Evolutionary conservation across 345 rosid genomes (phyloP), one percentile per base, ranked within the genome.

Genomic region (Aquilaria yunnanensis): DNA sequence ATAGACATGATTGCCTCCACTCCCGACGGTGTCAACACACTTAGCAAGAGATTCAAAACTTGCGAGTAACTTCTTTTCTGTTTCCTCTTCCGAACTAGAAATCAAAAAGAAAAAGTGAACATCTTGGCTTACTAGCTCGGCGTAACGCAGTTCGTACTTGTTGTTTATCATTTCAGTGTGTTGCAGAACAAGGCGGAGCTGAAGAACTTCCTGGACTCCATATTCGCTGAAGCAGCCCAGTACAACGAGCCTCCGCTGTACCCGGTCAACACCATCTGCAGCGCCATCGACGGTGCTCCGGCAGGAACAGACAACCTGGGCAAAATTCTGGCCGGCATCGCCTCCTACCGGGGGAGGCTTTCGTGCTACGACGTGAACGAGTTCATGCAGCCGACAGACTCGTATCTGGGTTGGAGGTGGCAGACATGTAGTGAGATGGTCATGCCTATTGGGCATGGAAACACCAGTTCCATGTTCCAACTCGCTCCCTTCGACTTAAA

Each of bases 351-450:
- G 67, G 74, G 78, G 32, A 49, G 66, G 10, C 31, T 9, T 3
- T 60, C 85, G 14, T 83, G 85, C 70, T 83, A 80, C 61, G 74
- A 79, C 62, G 49, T 78, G 70, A 51, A 70, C 47, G 57, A 58
- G 47, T 74, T 37, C 30, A 9, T 41, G 7, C 47, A 32, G 58
- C 72, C 69, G 6, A 41, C 62, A 33, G 54, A 72, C 50, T 54
- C 75, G 54, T 37, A 9, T 58, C 33, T 60, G 23, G 81, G 77
- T 1, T 83, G 83, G 78, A 64, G 45, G 32, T 78, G 88, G 88
- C 85, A 83, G 88, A 74, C 66, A 7, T 90, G 97, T 51, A 90
- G 75, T 59, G 95, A 87, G 74, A 56, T 90, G 31, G 92, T 87
- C 68, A 71, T 83, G 69, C 87, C 95, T 0, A 69, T 82, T 4